Conservation (phyloP, 371 early-diverging fungal species). For the Mycotypha africana region DNA sequence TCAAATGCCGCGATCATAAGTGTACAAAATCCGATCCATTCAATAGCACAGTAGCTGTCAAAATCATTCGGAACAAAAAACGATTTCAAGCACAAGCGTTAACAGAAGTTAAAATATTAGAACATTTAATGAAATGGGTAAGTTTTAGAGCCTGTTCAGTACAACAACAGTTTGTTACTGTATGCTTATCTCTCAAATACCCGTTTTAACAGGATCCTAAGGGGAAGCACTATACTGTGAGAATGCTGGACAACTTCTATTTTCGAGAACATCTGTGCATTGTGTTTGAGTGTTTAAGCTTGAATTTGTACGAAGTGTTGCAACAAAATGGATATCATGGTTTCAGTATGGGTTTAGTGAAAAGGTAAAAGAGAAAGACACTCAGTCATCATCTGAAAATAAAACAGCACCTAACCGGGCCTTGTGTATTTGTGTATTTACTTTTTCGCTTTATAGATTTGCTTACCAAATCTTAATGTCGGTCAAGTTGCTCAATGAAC, state of each 20-base stretch:
- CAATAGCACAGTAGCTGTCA: constrained; percentile 64
- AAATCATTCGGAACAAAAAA: constrained; percentile 81
- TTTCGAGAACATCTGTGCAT: constrained; percentile 96
- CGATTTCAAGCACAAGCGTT: constrained; percentile 79
- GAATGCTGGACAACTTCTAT: constrained; percentile 87
- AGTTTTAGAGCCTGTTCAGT: too few species aligned
- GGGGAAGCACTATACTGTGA: constrained; percentile 73
- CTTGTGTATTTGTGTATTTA: neutral
- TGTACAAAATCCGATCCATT: constrained; percentile 17
- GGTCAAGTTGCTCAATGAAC: constrained; percentile 57
- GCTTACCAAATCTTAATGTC: constrained; percentile 79
- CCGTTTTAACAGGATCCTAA: constrained; percentile 85
- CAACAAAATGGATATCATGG: constrained; percentile 93
- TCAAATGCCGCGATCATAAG: constrained; percentile 72
- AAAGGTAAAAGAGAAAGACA: constrained; percentile 39
- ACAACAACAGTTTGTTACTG: too few species aligned
- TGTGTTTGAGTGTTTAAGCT: constrained; percentile 90
- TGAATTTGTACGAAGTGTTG: constrained; percentile 96
- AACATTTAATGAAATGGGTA: constrained; percentile 43
- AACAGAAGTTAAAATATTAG: constrained; percentile 76
- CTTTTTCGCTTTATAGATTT: constrained; percentile 35
- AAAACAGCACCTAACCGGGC: neutral
- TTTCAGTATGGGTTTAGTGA: constrained; percentile 77
- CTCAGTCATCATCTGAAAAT: too few species aligned
- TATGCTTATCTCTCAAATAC: too few species aligned